These are phyloP conservation scores for Fonsecaea pugnacius DNA, from an alignment of 2,329 filamentous ascomycete species.

Conservation along the genomic window DNA sequence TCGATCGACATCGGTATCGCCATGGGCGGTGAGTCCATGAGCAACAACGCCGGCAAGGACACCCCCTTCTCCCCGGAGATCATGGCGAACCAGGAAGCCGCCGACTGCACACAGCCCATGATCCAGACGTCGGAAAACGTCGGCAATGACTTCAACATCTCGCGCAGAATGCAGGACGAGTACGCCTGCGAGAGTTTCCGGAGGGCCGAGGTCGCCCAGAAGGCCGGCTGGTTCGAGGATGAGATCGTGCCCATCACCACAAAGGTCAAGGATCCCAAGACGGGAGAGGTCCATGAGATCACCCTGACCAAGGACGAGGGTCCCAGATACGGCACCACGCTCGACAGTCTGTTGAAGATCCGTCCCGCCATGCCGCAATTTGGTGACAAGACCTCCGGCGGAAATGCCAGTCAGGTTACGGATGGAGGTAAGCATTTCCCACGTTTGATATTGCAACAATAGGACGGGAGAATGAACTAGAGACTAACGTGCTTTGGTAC, in stretches of 20 bases:
- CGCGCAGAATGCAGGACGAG: conserved; percentile 77
- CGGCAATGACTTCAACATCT: conserved; percentile 83
- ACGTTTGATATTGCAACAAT: too few species aligned
- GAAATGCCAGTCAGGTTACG: conserved; percentile 93
- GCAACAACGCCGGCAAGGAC: conserved; percentile 64
- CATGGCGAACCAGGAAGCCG: conserved; percentile 73
- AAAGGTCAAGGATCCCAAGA: conserved; percentile 80
- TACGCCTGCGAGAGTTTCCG: conserved; percentile 87
- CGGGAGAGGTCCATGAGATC: conserved; percentile 75
- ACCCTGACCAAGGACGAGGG: conserved; percentile 87
- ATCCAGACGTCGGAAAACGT: conserved; percentile 98
- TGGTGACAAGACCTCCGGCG: conserved; percentile 83
- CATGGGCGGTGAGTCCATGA: conserved; percentile 89
- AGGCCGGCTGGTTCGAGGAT: conserved; percentile 86
- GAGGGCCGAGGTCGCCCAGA: conserved; percentile 86
- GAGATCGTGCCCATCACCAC: conserved; percentile 90
- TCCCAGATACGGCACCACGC: conserved; percentile 85
- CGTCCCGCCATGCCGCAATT: conserved; percentile 88
- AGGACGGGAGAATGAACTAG: background rate
- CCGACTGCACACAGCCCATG: conserved; percentile 93
- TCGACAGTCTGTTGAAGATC: conserved; percentile 80
- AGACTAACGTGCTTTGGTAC: conserved; percentile 37
- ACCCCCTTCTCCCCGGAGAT: conserved; percentile 79
- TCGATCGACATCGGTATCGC: conserved; percentile 87
- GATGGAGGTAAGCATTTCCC: conserved; percentile 69